phyloP scores from a whole-genome alignment of 805 yeast species.

The Barnettozyma pratensis region DNA sequence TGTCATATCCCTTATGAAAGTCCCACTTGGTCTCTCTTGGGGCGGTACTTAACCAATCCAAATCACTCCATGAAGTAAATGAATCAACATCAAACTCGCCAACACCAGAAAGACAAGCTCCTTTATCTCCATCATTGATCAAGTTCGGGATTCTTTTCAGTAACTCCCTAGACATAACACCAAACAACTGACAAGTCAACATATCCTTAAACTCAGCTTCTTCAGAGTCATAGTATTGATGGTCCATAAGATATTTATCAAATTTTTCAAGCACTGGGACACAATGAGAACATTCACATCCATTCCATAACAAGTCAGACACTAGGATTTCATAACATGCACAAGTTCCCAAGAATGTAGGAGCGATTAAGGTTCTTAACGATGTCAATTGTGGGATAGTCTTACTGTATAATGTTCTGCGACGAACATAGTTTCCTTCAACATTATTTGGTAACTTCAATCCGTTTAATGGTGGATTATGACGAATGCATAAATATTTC shows the following conservation, averaged over 20 bases:
- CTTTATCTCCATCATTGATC: not conserved
- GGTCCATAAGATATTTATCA: constrained; percentile 60
- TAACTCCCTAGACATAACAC: constrained; percentile 43
- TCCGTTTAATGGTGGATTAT: constrained; percentile 55
- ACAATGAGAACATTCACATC: constrained; percentile 63
- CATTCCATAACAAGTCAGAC: constrained; percentile 73
- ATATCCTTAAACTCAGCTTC: constrained; percentile 51
- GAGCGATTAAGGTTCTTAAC: constrained; percentile 45
- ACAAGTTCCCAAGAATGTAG: constrained; percentile 53
- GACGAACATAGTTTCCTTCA: constrained; percentile 67
- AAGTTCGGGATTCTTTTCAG: constrained; percentile 26
- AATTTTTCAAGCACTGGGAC: constrained; percentile 39
- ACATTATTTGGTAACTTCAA: constrained; percentile 51
- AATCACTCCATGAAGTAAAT: constrained; percentile 17
- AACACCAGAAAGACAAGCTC: not conserved
- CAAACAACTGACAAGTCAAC: constrained; percentile 53
- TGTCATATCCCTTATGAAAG: constrained; percentile 40
- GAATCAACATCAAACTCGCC: not conserved
- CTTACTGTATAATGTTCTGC: constrained; percentile 45
- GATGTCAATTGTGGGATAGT: constrained; percentile 41
- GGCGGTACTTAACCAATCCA: constrained; percentile 28
- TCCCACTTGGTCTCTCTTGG: constrained; percentile 38
- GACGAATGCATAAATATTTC: constrained; percentile 45
- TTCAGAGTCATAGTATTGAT: constrained; percentile 48
- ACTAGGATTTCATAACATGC: constrained; percentile 67